A percentile compares a stretch with the other conserved stretches of the same genome.
Conservation (phyloP, 2,329 filamentous ascomycete species). For the Trichophyton mentagrophytes region DNA sequence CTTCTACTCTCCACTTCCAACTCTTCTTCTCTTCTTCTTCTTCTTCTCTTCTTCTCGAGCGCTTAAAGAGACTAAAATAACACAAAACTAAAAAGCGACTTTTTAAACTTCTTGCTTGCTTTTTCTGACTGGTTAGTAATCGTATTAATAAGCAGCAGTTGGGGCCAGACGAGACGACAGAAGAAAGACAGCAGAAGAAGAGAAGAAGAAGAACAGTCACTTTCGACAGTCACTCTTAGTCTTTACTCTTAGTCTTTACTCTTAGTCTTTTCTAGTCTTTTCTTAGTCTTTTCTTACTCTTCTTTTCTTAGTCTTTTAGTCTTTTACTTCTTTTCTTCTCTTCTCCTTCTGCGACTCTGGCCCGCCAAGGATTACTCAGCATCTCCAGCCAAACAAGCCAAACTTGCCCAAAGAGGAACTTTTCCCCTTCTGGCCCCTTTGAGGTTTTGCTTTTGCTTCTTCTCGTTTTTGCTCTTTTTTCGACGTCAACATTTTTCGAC, state of each 20-base stretch:
- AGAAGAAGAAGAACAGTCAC: no score
- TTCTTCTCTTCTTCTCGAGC: background rate
- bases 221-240: no score
- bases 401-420: background rate
- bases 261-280: background rate
- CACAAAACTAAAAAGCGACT: no score
- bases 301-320: background rate
- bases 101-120: no score
- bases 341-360: background rate
- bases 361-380: background rate
- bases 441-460: background rate
- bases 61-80: no score
- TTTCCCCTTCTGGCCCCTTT: background rate
- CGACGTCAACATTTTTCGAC: background rate
- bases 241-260: no score
- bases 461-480: background rate
- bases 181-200: no score
- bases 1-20: background rate
- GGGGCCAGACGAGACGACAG: no score
- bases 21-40: background rate
- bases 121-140: no score
- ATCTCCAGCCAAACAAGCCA: no score
- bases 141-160: no score
- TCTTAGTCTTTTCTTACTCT: background rate
- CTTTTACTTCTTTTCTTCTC: background rate